phyloP scores from a whole-genome alignment of 495 filamentous ascomycete genomes.

The Tuber microsphaerosporum region DNA sequence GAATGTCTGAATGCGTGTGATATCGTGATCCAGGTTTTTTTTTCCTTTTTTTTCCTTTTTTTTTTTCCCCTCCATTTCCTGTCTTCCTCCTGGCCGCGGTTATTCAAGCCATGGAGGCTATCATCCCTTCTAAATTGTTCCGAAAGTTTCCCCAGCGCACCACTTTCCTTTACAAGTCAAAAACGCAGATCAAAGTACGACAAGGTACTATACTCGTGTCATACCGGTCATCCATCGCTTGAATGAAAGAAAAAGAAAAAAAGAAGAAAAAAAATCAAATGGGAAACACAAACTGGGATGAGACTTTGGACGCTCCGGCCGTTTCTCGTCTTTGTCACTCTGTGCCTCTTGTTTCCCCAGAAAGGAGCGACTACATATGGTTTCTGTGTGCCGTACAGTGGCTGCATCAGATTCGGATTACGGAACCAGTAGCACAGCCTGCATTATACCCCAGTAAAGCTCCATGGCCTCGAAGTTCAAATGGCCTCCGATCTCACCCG shows the following conservation, averaged over 20 bases:
- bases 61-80: slow-evolving; percentile 9
- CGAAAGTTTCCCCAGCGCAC: slow-evolving; percentile 26
- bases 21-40: background rate
- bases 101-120: slow-evolving; percentile 23
- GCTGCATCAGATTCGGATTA: slow-evolving; percentile 25
- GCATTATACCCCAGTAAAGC: slow-evolving; percentile 5
- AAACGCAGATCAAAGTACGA: slow-evolving; percentile 16
- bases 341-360: slow-evolving; percentile 28
- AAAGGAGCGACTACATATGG: background rate
- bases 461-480: slow-evolving; percentile 2
- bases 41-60: slow-evolving; percentile 4
- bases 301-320: slow-evolving; percentile 25
- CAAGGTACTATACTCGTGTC: slow-evolving; percentile 1
- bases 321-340: slow-evolving; percentile 31
- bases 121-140: slow-evolving; percentile 21
- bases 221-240: slow-evolving; percentile 20
- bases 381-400: slow-evolving; percentile 1
- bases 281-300: background rate
- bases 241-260: background rate
- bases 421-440: slow-evolving; percentile 23
- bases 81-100: slow-evolving; percentile 31
- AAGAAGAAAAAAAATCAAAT: background rate
- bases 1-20: background rate
- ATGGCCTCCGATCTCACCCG: slow-evolving; percentile 31
- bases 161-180: slow-evolving; percentile 16